phyloP scores from a whole-genome alignment of 805 yeast species.

The Schwanniomyces polymorphus region DNA sequence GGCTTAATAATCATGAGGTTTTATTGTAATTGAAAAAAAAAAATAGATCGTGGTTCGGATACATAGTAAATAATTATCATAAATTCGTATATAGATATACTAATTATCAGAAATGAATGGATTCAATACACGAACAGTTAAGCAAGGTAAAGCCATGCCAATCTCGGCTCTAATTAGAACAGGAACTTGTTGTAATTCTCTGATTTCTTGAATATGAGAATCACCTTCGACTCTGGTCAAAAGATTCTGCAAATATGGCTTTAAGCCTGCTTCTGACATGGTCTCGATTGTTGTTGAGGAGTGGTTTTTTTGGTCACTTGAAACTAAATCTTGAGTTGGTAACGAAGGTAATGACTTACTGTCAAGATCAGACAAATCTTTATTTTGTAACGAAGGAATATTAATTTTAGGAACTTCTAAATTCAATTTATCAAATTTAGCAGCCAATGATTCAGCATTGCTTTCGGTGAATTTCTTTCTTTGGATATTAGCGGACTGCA shows the following conservation, averaged over 20 bases:
- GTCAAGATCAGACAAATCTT: conserved; percentile 3
- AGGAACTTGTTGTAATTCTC: conserved; percentile 77
- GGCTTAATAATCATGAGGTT: background rate
- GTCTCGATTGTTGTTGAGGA: conserved; percentile 15
- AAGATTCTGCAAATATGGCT: conserved; percentile 58
- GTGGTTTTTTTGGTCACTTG: conserved; percentile 21
- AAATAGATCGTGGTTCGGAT: background rate
- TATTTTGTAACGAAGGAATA: conserved; percentile 16
- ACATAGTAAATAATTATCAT: background rate
- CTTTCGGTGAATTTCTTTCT: conserved; percentile 30
- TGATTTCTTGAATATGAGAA: conserved; percentile 72
- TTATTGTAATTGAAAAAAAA: background rate
- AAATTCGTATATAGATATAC: background rate
- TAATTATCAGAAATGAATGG: conserved; percentile 55
- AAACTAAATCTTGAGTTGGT: conserved; percentile 17
- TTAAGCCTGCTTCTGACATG: conserved; percentile 32
- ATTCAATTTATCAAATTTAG: conserved; percentile 50
- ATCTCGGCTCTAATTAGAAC: conserved; percentile 85
- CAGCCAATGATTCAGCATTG: conserved; percentile 43
- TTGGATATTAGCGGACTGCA: conserved; percentile 68
- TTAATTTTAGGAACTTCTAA: conserved; percentile 47
- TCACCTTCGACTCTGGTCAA: conserved; percentile 62
- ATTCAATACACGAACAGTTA: conserved; percentile 86
- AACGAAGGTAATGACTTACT: conserved; percentile 27
- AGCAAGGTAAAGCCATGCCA: conserved; percentile 94